Conservation (phyloP, 2,329 filamentous ascomycete genomes). For the Pseudocercospora musae region DNA sequence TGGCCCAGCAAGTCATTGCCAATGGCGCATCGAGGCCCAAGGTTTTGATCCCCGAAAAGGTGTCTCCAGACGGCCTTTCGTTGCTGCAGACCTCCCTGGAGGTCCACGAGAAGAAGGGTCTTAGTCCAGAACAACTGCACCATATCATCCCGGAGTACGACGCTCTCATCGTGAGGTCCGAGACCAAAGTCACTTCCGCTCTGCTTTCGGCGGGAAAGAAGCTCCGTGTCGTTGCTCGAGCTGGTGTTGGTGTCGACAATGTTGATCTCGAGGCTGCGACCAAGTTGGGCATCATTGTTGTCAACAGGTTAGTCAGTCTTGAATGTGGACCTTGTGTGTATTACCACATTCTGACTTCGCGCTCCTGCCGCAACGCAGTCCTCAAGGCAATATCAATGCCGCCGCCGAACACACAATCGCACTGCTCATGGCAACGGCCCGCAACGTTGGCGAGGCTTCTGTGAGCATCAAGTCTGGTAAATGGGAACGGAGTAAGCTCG, state of each 20-base stretch:
- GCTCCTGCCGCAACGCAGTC: conserved; percentile 43
- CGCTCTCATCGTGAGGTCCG: conserved; percentile 74
- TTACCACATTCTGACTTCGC: neutral
- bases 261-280: conserved; percentile 73
- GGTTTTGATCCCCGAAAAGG: conserved; percentile 74
- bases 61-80: conserved; percentile 73
- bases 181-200: conserved; percentile 72
- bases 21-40: conserved; percentile 38
- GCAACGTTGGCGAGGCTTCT: conserved; percentile 69
- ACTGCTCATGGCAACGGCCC: conserved; percentile 68
- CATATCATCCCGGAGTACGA: conserved; percentile 68
- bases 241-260: conserved; percentile 80
- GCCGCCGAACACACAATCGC: conserved; percentile 50
- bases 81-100: conserved; percentile 65
- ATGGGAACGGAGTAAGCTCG: conserved; percentile 72
- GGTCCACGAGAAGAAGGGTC: conserved; percentile 63
- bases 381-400: conserved; percentile 74
- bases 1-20: conserved; percentile 9
- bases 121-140: conserved; percentile 62
- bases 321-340: too few relatives aligned
- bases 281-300: conserved; percentile 69
- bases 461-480: conserved; percentile 66
- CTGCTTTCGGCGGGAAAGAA: conserved; percentile 64
- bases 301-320: conserved; percentile 54
- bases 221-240: conserved; percentile 73